A percentile compares a stretch with the other conserved stretches of the same genome.
phyloP scores from a whole-genome alignment of 2,329 filamentous ascomycete genomes.

The Xylariaceae sp. region DNA sequence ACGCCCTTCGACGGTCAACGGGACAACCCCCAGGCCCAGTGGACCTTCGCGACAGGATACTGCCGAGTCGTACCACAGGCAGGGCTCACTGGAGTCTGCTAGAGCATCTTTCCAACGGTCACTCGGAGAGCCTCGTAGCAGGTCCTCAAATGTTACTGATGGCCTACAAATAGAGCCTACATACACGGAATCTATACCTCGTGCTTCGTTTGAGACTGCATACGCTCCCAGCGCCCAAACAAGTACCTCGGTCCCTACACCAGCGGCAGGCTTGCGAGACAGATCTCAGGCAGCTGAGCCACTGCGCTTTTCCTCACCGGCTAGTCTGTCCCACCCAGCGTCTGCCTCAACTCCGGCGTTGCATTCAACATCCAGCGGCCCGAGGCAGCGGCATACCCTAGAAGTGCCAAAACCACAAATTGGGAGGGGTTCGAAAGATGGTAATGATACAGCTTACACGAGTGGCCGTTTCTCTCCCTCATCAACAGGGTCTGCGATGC shows the following conservation, averaged over 20 bases:
- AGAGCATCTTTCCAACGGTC: constrained; percentile 34
- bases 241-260: constrained; percentile 23
- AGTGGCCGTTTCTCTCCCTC: constrained; percentile 79
- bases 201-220: constrained; percentile 16
- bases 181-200: constrained; percentile 16
- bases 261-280: constrained; percentile 29
- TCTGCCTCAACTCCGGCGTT: constrained; percentile 46
- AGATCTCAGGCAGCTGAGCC: constrained; percentile 35
- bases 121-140: constrained; percentile 33
- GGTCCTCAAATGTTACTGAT: constrained; percentile 31
- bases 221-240: constrained; percentile 21
- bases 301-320: constrained; percentile 63
- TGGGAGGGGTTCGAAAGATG: constrained; percentile 69
- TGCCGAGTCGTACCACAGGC: constrained; percentile 32
- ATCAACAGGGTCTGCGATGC: constrained; percentile 52
- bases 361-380: constrained; percentile 49
- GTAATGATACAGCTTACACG: constrained; percentile 60
- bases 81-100: constrained; percentile 35
- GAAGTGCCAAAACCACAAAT: constrained; percentile 72
- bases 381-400: constrained; percentile 81
- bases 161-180: constrained; percentile 17
- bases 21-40: constrained; percentile 20
- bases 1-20: constrained; percentile 13
- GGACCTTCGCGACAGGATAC: constrained; percentile 24
- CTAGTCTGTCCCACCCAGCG: constrained; percentile 46